Conservation (phyloP, 1,284 basidiomycete genomes). For the Phellopilus nigrolimitatus region DNA sequence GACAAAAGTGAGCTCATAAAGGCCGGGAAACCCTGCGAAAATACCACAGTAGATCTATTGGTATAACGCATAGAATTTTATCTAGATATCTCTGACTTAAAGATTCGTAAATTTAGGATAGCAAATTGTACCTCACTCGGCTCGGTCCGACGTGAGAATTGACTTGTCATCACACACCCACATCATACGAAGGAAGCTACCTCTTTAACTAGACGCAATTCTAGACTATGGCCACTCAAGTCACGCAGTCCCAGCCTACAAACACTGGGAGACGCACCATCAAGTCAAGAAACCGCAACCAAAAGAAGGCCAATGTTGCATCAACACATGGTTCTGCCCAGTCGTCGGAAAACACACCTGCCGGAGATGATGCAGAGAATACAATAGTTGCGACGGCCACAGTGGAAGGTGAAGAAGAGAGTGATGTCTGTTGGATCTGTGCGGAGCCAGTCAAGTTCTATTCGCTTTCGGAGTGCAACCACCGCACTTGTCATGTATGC, state of each 20-base stretch:
- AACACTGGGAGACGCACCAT: slow-evolving; percentile 12
- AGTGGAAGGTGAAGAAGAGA: slow-evolving; percentile 34
- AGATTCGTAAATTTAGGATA: background rate
- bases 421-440: slow-evolving; percentile 87
- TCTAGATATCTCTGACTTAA: too few species aligned
- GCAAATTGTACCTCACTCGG: too few species aligned
- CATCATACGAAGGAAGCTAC: background rate
- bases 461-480: slow-evolving; percentile 86
- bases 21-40: too few species aligned
- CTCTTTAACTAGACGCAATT: background rate
- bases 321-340: too few species aligned
- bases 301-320: background rate
- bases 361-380: background rate
- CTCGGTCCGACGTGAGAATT: background rate
- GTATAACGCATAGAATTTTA: too few species aligned
- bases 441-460: slow-evolving; percentile 93
- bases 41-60: too few species aligned
- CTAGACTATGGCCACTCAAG: slow-evolving; percentile 1
- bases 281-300: slow-evolving; percentile 12
- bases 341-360: background rate
- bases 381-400: background rate
- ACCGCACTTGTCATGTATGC: slow-evolving; percentile 91
- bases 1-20: too few species aligned
- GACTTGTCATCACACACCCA: background rate
- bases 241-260: background rate